Evolutionary conservation across 345 rosid species (phyloP).

Genomic region (Erodium maritimum): DNA sequence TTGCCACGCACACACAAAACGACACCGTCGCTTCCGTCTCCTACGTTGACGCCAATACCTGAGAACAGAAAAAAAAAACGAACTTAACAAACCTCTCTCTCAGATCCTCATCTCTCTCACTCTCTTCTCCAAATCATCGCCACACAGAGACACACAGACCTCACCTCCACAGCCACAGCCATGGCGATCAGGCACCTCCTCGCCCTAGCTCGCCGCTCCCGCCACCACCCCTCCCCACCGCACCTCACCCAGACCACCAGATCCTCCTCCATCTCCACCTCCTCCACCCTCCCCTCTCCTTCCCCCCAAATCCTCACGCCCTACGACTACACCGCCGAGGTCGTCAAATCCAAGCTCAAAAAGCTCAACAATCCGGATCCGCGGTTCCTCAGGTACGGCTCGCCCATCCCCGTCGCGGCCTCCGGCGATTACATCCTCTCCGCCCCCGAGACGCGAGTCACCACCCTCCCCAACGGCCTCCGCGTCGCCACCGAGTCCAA

Average conservation of each 20-base stretch:
- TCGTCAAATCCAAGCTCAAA: slow-evolving; percentile 48
- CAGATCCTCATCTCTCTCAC: no score
- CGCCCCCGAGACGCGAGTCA: slow-evolving; percentile 77
- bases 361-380: slow-evolving; percentile 69
- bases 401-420: slow-evolving; percentile 52
- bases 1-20: no score
- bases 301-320: slow-evolving; percentile 58
- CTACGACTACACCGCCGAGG: slow-evolving; percentile 66
- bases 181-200: neutral
- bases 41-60: no score
- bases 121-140: no score
- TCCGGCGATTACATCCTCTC: slow-evolving; percentile 63
- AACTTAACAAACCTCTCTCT: no score
- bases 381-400: slow-evolving; percentile 82
- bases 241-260: slow-evolving; percentile 20
- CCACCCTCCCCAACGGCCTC: slow-evolving; percentile 82
- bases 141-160: neutral
- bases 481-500: slow-evolving; percentile 87
- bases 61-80: no score
- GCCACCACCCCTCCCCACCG: slow-evolving; percentile 12
- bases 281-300: slow-evolving; percentile 29
- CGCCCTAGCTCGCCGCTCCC: slow-evolving; percentile 37
- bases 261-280: slow-evolving; percentile 31
- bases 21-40: no score
- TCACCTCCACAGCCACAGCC: neutral